These are phyloP conservation scores for Plasmodium blacklocki DNA, from an alignment of 169 alveolate genomes.

Conservation along the genomic window DNA sequence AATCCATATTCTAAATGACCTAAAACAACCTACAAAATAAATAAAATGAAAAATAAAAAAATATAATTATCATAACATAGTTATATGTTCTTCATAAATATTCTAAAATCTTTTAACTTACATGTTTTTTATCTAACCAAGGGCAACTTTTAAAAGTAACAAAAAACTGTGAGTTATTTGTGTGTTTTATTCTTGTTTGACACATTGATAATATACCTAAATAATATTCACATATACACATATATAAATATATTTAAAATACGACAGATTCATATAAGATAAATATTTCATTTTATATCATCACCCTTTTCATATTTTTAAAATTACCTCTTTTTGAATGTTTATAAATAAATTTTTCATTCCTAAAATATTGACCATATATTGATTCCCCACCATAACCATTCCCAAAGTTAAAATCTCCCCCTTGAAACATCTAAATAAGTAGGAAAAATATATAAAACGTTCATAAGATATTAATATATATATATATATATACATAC, in stretches of 20 bases:
- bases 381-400: slow-evolving; percentile 91
- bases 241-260: not conserved
- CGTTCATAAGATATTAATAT: not conserved
- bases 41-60: slow-evolving; percentile 1
- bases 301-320: slow-evolving; percentile 1
- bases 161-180: slow-evolving; percentile 94
- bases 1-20: slow-evolving; percentile 88
- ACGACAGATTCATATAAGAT: too few relatives aligned
- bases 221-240: not conserved
- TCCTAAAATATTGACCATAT: slow-evolving; percentile 90
- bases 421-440: slow-evolving; percentile 90
- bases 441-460: not conserved
- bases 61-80: not conserved
- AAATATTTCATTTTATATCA: too few relatives aligned
- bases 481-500: not conserved
- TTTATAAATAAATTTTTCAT: slow-evolving; percentile 84
- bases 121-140: slow-evolving; percentile 94
- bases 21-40: slow-evolving; percentile 84
- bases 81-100: not conserved
- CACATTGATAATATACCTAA: slow-evolving; percentile 90
- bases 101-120: slow-evolving; percentile 26
- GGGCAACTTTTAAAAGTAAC: slow-evolving; percentile 95
- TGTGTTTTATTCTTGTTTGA: slow-evolving; percentile 85
- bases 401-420: slow-evolving; percentile 90
- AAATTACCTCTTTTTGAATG: slow-evolving; percentile 87